Conservation (phyloP, 2,329 filamentous ascomycete genomes). For the Ophiostoma novo-ulmi region DNA sequence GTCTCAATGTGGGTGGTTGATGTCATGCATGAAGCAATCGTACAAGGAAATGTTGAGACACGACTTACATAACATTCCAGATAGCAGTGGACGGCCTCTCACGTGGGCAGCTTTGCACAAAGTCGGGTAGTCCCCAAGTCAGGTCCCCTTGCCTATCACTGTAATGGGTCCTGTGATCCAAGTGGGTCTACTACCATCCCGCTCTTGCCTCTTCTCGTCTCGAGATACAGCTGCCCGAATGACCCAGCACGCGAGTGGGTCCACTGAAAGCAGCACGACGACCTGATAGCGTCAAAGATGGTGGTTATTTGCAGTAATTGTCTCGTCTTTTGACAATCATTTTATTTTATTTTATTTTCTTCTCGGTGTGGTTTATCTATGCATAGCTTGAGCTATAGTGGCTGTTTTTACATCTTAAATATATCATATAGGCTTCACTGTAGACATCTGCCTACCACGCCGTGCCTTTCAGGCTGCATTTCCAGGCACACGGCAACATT, state of each 20-base stretch:
- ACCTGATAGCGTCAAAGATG: background rate
- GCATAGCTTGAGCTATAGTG: background rate
- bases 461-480: background rate
- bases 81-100: constrained; percentile 16
- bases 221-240: background rate
- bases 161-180: constrained; percentile 15
- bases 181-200: background rate
- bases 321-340: background rate
- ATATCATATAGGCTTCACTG: no score
- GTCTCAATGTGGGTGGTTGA: background rate
- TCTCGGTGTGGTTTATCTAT: background rate
- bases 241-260: background rate
- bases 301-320: background rate
- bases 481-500: background rate
- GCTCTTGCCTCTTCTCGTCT: background rate
- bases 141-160: constrained; percentile 13
- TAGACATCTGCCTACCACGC: no score
- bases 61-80: constrained; percentile 10
- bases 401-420: no score
- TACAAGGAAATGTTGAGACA: background rate
- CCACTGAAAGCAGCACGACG: background rate
- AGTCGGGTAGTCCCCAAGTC: background rate
- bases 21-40: background rate
- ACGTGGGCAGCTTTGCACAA: constrained; percentile 17
- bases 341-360: background rate